Conservation (phyloP, 192 early-diverging fungal species). For the Coemansia guatemalensis region DNA sequence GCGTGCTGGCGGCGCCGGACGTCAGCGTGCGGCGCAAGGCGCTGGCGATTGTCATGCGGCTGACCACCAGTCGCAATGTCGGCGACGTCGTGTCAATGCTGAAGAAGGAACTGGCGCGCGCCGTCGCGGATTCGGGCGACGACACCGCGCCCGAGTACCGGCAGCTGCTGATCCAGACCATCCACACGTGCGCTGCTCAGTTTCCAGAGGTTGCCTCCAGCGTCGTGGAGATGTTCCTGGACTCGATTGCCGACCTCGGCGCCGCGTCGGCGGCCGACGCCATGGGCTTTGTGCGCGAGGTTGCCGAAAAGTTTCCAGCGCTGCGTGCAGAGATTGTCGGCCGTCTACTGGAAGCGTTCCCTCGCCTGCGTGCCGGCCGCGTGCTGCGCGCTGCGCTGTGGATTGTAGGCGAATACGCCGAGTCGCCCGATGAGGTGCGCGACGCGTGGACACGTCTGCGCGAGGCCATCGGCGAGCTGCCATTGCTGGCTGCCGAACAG, state of each 20-base stretch:
- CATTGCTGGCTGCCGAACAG: constrained; percentile 92
- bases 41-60: constrained; percentile 84
- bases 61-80: constrained; percentile 89
- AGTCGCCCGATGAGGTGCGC: constrained; percentile 77
- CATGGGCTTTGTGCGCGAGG: constrained; percentile 95
- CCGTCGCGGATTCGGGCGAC: constrained; percentile 87
- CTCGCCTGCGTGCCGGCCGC: constrained; percentile 87
- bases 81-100: constrained; percentile 89
- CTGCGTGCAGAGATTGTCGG: constrained; percentile 82
- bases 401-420: constrained; percentile 97
- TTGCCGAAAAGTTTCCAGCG: constrained; percentile 93
- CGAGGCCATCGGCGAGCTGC: constrained; percentile 85
- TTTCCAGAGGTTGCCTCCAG: constrained; percentile 96
- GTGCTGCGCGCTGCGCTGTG: constrained; percentile 96
- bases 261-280: constrained; percentile 84
- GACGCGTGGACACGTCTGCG: constrained; percentile 81
- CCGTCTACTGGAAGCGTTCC: constrained; percentile 78
- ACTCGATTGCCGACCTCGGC: constrained; percentile 90
- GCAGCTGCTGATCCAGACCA: constrained; percentile 93
- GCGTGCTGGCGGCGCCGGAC: constrained; percentile 88
- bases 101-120: constrained; percentile 95
- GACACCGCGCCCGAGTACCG: constrained; percentile 87
- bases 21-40: constrained; percentile 92
- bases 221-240: constrained; percentile 91
- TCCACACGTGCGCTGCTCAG: constrained; percentile 92